phyloP scores from a whole-genome alignment of 768 basidiomycete genomes.

The Termitomyces sp. region DNA sequence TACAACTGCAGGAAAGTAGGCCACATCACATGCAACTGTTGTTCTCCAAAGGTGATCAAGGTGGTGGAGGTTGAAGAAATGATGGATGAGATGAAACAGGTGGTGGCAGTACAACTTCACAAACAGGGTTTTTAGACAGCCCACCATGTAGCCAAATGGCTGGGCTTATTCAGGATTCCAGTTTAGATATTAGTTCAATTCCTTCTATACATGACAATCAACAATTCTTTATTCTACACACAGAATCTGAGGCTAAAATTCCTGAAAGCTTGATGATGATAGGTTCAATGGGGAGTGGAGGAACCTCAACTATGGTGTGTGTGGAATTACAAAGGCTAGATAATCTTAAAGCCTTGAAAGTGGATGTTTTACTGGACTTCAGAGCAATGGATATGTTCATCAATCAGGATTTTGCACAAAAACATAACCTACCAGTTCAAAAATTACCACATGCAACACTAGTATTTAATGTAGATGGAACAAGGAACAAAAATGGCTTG shows the following conservation, averaged over 20 bases:
- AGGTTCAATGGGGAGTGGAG: too few species aligned
- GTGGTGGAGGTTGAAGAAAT: neutral
- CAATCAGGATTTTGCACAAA: too few species aligned
- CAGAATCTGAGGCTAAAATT: too few species aligned
- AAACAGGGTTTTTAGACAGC: slow-evolving; percentile 7
- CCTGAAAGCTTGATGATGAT: too few species aligned
- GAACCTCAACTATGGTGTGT: neutral
- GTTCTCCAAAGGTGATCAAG: too few species aligned
- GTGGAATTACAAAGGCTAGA: neutral
- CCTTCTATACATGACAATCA: too few species aligned
- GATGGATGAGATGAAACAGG: neutral
- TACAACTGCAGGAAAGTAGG: too few species aligned
- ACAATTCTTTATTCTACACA: too few species aligned
- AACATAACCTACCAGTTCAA: neutral
- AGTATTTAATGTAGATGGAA: slow-evolving; percentile 4
- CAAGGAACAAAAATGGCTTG: neutral
- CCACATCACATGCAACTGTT: too few species aligned
- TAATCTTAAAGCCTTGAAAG: too few species aligned
- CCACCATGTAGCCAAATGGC: slow-evolving; percentile 3
- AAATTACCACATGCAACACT: neutral
- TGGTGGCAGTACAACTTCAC: neutral
- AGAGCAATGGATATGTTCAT: too few species aligned
- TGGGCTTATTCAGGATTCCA: neutral
- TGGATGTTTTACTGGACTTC: neutral
- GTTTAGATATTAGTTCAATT: too few species aligned